These are phyloP conservation scores for Blastobotrys persicus DNA, from an alignment of 1,139 yeast genomes.

Conservation along the genomic window DNA sequence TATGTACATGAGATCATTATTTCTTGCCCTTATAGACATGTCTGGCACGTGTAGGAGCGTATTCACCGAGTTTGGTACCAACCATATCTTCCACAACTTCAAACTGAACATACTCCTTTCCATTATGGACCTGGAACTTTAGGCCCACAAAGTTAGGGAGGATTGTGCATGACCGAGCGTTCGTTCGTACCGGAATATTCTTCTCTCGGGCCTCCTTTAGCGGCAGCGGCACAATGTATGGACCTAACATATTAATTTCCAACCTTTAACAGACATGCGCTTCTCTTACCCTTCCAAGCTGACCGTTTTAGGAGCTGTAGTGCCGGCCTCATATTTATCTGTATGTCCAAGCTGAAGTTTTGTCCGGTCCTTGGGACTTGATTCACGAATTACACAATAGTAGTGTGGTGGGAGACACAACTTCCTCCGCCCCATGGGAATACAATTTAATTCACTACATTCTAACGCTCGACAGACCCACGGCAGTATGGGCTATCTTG, in stretches of 20 bases:
- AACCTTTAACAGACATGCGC: slow-evolving; percentile 16
- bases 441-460: too few species aligned
- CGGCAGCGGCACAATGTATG: slow-evolving; percentile 91
- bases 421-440: too few species aligned
- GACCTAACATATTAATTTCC: slow-evolving; percentile 49
- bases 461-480: too few species aligned
- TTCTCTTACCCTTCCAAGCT: slow-evolving; percentile 62
- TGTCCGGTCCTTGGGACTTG: not conserved
- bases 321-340: slow-evolving; percentile 54
- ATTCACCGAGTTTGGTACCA: slow-evolving; percentile 94
- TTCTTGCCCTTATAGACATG: slow-evolving; percentile 60
- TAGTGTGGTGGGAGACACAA: too few species aligned
- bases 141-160: slow-evolving; percentile 94
- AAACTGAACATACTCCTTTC: slow-evolving; percentile 87
- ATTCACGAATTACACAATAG: too few species aligned
- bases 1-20: slow-evolving; percentile 5
- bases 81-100: slow-evolving; percentile 94
- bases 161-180: slow-evolving; percentile 91
- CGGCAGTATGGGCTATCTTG: too few species aligned
- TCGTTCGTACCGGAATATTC: slow-evolving; percentile 86
- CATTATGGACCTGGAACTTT: slow-evolving; percentile 92
- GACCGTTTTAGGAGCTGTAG: slow-evolving; percentile 60
- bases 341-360: not conserved
- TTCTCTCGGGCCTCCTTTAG: slow-evolving; percentile 77
- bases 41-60: slow-evolving; percentile 88